These are phyloP conservation scores for Pugionium dolabratum DNA, from an alignment of 345 rosid species.

Conservation along the genomic window DNA sequence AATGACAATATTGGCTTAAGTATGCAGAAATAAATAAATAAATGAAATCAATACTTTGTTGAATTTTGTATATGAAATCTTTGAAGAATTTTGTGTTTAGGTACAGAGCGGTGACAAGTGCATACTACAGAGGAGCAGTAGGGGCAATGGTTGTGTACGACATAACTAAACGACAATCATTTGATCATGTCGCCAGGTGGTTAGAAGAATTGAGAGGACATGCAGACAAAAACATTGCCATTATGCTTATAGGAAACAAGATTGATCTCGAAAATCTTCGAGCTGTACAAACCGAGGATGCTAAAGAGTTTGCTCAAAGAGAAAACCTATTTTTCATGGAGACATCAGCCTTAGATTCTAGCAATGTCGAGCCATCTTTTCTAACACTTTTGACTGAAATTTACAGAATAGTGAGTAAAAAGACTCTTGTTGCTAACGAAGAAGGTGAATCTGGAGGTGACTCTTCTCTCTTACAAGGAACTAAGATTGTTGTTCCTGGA, in stretches of 20 bases:
- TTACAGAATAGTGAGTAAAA: constrained; percentile 67
- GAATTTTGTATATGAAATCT: neutral
- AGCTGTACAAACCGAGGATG: constrained; percentile 75
- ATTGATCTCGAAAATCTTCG: constrained; percentile 65
- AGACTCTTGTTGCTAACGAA: constrained; percentile 57
- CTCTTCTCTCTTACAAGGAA: constrained; percentile 59
- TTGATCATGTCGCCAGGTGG: constrained; percentile 79
- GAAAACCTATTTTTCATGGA: constrained; percentile 82
- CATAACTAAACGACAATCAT: constrained; percentile 79
- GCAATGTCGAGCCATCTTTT: constrained; percentile 73
- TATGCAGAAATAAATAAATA: too few species aligned
- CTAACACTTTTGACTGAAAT: constrained; percentile 63
- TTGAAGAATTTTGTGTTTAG: constrained; percentile 29
- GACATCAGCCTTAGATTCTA: constrained; percentile 73
- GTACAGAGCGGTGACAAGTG: constrained; percentile 86
- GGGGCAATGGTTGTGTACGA: constrained; percentile 84
- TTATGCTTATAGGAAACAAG: constrained; percentile 83
- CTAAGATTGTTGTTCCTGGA: constrained; percentile 58
- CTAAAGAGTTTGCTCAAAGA: constrained; percentile 78
- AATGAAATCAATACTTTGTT: too few species aligned
- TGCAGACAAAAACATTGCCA: constrained; percentile 22
- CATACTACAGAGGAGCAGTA: constrained; percentile 76
- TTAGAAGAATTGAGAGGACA: constrained; percentile 80
- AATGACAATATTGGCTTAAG: too few species aligned
- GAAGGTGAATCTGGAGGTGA: constrained; percentile 41